Evolutionary conservation across 2,329 filamentous ascomycete species (phyloP).

Genomic region (Akanthomyces dipterigenus): DNA sequence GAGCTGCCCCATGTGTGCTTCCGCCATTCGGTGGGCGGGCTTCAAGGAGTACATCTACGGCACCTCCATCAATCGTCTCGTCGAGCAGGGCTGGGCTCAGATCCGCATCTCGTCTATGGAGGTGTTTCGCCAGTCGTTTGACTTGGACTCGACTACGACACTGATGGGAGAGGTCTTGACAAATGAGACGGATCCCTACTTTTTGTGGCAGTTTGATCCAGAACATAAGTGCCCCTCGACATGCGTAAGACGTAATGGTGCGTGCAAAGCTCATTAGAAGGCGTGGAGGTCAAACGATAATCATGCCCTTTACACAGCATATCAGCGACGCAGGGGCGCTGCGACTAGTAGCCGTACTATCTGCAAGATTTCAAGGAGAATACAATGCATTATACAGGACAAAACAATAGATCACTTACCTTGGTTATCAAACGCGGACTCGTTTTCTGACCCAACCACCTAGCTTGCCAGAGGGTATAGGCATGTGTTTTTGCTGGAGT

Average conservation of each 20-base stretch:
- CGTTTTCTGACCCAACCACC: too few species aligned
- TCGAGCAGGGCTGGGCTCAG: constrained; percentile 43
- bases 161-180: constrained; percentile 39
- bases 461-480: too few species aligned
- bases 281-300: too few species aligned
- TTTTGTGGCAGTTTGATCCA: constrained; percentile 46
- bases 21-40: constrained; percentile 48
- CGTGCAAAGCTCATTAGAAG: not conserved
- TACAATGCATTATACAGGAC: too few species aligned
- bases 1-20: constrained; percentile 52
- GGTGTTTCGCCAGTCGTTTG: constrained; percentile 37
- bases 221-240: not conserved
- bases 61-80: constrained; percentile 40
- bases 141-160: constrained; percentile 25
- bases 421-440: too few species aligned
- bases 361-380: too few species aligned
- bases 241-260: not conserved
- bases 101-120: constrained; percentile 40
- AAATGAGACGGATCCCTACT: constrained; percentile 48
- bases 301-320: too few species aligned
- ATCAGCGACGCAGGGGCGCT: too few species aligned
- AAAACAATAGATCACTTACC: too few species aligned
- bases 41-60: constrained; percentile 51
- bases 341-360: too few species aligned
- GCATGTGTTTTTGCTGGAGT: too few species aligned